phyloP scores from a whole-genome alignment of 164 flowering plant genomes.

The Liquidambar formosana region DNA sequence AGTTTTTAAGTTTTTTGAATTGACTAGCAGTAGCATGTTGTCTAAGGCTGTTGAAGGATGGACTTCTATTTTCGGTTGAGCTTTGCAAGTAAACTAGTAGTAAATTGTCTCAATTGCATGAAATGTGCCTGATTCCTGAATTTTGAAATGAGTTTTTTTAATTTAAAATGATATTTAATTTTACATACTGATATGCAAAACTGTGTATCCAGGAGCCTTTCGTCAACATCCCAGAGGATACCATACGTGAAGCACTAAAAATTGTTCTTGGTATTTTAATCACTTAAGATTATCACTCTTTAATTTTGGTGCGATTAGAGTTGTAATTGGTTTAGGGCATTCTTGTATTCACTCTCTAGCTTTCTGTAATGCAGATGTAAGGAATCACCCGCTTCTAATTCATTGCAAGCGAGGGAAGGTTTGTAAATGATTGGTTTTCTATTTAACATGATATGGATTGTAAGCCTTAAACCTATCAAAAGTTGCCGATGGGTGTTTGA shows the following conservation, averaged over 20 bases:
- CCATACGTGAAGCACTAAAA: slow-evolving; percentile 71
- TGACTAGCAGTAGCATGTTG: too few species aligned
- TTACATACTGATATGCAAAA: neutral
- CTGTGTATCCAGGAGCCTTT: slow-evolving; percentile 66
- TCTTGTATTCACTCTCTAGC: neutral
- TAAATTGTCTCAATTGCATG: neutral
- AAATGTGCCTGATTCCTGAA: neutral
- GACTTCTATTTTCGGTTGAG: too few species aligned
- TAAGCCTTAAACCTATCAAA: neutral
- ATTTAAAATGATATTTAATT: neutral
- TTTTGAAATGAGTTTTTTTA: neutral
- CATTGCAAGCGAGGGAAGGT: slow-evolving; percentile 92
- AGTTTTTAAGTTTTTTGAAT: too few species aligned
- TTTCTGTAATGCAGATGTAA: slow-evolving; percentile 47
- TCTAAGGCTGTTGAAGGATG: too few species aligned
- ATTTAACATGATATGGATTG: slow-evolving; percentile 10
- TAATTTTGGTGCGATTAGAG: neutral
- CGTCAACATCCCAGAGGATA: slow-evolving; percentile 72
- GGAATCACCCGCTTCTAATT: slow-evolving; percentile 69
- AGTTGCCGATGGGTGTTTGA: neutral
- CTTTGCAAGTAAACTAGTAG: too few species aligned
- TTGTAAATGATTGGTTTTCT: neutral
- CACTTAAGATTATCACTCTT: neutral
- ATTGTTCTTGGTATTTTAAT: slow-evolving; percentile 57
- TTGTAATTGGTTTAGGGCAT: neutral